phyloP scores from a whole-genome alignment of 75 land plant species.

The Sequoia sempervirens region DNA sequence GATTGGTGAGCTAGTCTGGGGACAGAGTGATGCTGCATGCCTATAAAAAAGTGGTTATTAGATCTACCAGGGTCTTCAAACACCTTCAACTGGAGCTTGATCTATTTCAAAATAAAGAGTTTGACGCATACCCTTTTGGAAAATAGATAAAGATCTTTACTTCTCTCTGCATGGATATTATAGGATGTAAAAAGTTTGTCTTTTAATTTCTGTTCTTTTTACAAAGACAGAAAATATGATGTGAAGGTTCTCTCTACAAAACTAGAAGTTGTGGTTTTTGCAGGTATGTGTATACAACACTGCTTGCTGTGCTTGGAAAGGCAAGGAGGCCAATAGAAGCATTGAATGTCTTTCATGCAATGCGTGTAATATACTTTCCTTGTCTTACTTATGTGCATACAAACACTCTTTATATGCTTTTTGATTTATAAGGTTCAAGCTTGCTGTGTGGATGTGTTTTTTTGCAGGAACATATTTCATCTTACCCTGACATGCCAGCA shows the following conservation, averaged over 20 bases:
- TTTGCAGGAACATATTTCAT: conserved; percentile 60
- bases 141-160: no score
- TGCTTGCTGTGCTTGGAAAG: conserved; percentile 80
- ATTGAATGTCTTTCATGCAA: conserved; percentile 70
- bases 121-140: background rate
- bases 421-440: conserved; percentile 3
- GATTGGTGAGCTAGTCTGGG: background rate
- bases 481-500: conserved; percentile 90
- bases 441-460: background rate
- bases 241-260: background rate
- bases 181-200: background rate
- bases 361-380: conserved; percentile 58
- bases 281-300: conserved; percentile 79
- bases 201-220: background rate
- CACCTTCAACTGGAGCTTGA: background rate
- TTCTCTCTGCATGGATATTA: background rate
- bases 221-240: background rate
- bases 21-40: background rate
- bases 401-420: background rate
- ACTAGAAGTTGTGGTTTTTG: conserved; percentile 12
- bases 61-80: background rate
- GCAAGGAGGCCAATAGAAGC: conserved; percentile 82
- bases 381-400: background rate
- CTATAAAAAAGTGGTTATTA: background rate
- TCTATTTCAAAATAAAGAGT: background rate